Conservation (phyloP, 2,329 filamentous ascomycete species). For the Pseudocercospora pini-densiflorae region DNA sequence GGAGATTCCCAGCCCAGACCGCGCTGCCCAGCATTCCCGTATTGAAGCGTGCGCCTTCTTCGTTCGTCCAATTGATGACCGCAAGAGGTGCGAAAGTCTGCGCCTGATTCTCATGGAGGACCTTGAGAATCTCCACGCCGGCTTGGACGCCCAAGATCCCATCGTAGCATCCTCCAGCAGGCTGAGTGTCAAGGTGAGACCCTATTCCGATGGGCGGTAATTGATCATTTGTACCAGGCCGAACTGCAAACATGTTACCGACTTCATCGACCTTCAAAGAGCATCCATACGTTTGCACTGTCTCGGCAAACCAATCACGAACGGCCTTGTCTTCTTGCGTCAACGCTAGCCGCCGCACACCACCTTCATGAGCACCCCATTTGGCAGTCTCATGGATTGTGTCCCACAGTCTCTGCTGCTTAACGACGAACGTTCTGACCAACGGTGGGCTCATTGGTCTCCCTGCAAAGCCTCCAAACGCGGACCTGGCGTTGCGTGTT, state of each 20-base stretch:
- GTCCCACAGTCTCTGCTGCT: conserved; percentile 10
- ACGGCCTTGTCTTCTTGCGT: conserved; percentile 32
- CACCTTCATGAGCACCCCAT: conserved; percentile 24
- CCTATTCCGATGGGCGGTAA: conserved; percentile 37
- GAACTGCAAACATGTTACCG: conserved; percentile 29
- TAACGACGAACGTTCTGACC: background rate
- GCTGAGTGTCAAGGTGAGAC: conserved; percentile 31
- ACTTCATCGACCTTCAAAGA: conserved; percentile 30
- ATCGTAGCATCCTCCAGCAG: conserved; percentile 36
- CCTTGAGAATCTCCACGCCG: conserved; percentile 44
- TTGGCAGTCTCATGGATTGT: conserved; percentile 29
- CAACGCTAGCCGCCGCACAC: conserved; percentile 23
- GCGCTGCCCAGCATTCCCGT: conserved; percentile 15
- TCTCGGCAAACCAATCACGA: conserved; percentile 33
- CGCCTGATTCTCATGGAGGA: conserved; percentile 40
- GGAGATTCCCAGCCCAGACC: conserved; percentile 28
- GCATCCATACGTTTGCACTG: conserved; percentile 27
- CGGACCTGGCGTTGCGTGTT: no score
- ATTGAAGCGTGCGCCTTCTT: conserved; percentile 22
- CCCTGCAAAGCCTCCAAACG: no score
- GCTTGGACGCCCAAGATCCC: conserved; percentile 34
- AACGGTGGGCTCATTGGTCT: background rate
- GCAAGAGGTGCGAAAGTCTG: conserved; percentile 30
- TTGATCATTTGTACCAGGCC: conserved; percentile 27
- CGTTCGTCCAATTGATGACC: conserved; percentile 35